These are phyloP conservation scores for Micractinium conductrix DNA, from an alignment of 139 green algal genomes.

Conservation along the genomic window DNA sequence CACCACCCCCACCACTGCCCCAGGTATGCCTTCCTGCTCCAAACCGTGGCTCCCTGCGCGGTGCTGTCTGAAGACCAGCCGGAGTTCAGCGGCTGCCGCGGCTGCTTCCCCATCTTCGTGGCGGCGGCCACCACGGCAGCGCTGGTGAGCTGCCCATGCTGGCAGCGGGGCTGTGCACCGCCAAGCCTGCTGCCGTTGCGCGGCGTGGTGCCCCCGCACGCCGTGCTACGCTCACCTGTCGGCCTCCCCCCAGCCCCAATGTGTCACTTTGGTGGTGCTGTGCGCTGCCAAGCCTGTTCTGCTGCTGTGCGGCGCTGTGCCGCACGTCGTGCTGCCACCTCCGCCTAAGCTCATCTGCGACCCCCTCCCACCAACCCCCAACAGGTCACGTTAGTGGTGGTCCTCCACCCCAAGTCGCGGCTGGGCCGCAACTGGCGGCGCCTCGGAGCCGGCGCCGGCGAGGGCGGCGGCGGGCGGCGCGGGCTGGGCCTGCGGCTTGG, in stretches of 20 bases:
- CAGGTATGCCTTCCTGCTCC: conserved; percentile 27
- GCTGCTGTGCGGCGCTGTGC: too few species aligned
- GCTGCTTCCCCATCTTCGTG: conserved; percentile 18
- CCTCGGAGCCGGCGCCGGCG: not conserved
- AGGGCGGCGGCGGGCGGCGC: not conserved
- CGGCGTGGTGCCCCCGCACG: too few species aligned
- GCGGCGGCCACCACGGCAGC: not conserved
- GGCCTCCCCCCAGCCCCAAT: too few species aligned
- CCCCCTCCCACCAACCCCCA: too few species aligned
- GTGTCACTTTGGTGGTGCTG: too few species aligned
- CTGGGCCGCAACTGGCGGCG: conserved; percentile 17
- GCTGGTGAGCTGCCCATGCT: conserved; percentile 3
- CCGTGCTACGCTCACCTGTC: too few species aligned
- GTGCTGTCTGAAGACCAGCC: not conserved
- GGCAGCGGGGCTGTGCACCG: too few species aligned
- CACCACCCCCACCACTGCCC: not conserved
- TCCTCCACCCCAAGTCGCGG: conserved; percentile 1
- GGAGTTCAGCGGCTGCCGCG: not conserved
- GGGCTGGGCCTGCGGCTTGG: too few species aligned
- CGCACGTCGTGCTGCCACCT: not conserved
- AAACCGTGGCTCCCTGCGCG: conserved; percentile 17
- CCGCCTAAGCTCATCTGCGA: not conserved
- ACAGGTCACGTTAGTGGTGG: conserved; percentile 11
- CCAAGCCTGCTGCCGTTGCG: too few species aligned
- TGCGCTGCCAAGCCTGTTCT: too few species aligned